A percentile compares a stretch with the other conserved stretches of the same genome.
phyloP scores from a whole-genome alignment of 805 yeast species.

The Metschnikowia drakensbergensis region DNA sequence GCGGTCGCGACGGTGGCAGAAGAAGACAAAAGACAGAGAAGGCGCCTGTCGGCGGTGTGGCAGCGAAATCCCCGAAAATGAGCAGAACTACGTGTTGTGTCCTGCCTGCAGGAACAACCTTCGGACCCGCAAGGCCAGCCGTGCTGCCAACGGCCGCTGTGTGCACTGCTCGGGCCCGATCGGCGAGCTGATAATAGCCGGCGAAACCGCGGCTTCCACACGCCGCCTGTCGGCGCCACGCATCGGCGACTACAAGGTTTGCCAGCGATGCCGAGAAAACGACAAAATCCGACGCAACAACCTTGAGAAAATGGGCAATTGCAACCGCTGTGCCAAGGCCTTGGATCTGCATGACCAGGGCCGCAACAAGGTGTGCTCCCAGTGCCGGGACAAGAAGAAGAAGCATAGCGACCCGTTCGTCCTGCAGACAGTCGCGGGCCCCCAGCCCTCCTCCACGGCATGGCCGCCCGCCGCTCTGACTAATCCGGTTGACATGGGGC shows the following conservation, averaged over 20 bases:
- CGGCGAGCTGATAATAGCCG: conserved; percentile 34
- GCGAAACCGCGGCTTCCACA: no score
- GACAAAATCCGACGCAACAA: conserved; percentile 55
- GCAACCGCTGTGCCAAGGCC: conserved; percentile 58
- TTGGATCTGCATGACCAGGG: conserved; percentile 45
- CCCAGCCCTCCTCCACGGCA: not conserved
- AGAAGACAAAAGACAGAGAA: conserved; percentile 52
- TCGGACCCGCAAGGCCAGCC: conserved; percentile 51
- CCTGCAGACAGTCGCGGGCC: not conserved
- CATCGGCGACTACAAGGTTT: conserved; percentile 50
- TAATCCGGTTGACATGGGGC: conserved; percentile 3
- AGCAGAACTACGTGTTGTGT: conserved; percentile 54
- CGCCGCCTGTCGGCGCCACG: conserved; percentile 21
- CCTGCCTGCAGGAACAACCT: conserved; percentile 54
- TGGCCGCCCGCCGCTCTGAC: not conserved
- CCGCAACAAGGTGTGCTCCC: conserved; percentile 53
- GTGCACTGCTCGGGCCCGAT: conserved; percentile 65
- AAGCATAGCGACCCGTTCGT: conserved; percentile 19
- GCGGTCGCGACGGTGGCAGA: conserved; percentile 62
- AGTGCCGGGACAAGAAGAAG: conserved; percentile 54
- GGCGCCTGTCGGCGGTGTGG: conserved; percentile 71
- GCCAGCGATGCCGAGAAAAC: conserved; percentile 58
- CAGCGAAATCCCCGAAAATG: conserved; percentile 46
- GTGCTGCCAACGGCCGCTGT: conserved; percentile 63
- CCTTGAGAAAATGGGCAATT: conserved; percentile 54